Conservation (phyloP, 768 basidiomycete genomes). For the Termitomyces eurrhizus region DNA sequence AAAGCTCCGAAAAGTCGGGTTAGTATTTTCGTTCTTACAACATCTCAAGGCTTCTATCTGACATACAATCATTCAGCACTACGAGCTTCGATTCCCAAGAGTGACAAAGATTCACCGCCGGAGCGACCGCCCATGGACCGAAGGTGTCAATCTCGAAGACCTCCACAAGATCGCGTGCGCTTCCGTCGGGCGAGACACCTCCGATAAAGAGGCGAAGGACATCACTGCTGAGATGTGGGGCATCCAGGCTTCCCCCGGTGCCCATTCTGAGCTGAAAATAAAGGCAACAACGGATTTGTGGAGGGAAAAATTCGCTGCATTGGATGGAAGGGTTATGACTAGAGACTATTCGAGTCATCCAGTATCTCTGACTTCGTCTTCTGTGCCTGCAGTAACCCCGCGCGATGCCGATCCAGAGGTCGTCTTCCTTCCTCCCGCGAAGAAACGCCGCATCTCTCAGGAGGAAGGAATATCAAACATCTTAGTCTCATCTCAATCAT, state of each 20-base stretch:
- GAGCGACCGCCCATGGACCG: conserved; percentile 62
- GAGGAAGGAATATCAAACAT: neutral
- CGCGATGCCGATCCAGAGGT: neutral
- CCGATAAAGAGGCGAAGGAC: conserved; percentile 49
- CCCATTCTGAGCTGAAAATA: conserved; percentile 33
- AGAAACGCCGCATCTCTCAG: neutral
- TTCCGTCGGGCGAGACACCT: conserved; percentile 48
- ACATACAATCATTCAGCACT: conserved; percentile 45
- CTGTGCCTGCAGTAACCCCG: neutral
- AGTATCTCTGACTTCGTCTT: neutral
- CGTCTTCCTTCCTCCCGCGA: neutral
- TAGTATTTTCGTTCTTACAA: neutral
- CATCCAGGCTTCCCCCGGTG: conserved; percentile 34
- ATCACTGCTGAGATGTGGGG: conserved; percentile 32
- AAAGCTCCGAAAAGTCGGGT: conserved; percentile 61
- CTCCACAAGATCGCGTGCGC: conserved; percentile 54
- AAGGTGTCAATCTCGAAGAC: conserved; percentile 44
- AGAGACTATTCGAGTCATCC: conserved; percentile 2
- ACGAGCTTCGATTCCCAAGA: conserved; percentile 82
- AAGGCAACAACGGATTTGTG: conserved; percentile 36
- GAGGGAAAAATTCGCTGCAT: conserved; percentile 34
- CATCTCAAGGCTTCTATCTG: neutral
- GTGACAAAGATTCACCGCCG: conserved; percentile 64
- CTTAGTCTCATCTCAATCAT: neutral
- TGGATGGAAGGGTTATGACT: conserved; percentile 16